A percentile compares a stretch with the other conserved stretches of the same genome.
These are phyloP conservation scores for Climacium dendroides DNA, from an alignment of 225 moss, liverwort and hornwort species.

Conservation along the genomic window DNA sequence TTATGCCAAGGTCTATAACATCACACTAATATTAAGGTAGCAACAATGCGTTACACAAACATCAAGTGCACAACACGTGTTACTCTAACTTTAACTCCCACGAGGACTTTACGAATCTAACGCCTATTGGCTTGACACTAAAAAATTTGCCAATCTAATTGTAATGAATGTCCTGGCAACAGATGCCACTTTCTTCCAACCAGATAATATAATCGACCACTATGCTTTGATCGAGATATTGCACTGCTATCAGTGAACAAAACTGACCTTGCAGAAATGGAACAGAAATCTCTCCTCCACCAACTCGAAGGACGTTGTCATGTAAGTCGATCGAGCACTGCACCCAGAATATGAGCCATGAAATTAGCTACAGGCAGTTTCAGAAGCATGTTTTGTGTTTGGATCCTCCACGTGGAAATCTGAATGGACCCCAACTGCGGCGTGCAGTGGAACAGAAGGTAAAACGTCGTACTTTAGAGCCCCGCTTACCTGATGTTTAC, in stretches of 20 bases:
- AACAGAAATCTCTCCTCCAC: slow-evolving; percentile 90
- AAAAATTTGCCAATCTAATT: background rate
- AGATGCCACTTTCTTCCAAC: background rate
- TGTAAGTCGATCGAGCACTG: slow-evolving; percentile 93
- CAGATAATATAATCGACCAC: background rate
- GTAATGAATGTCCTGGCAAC: background rate
- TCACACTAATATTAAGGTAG: background rate
- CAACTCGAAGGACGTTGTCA: slow-evolving; percentile 77
- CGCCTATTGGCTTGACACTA: background rate
- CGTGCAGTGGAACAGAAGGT: background rate
- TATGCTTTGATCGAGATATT: background rate
- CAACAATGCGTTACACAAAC: background rate
- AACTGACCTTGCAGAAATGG: slow-evolving; percentile 65
- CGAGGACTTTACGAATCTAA: background rate
- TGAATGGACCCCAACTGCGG: background rate
- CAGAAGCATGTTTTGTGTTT: background rate
- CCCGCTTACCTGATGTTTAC: slow-evolving; percentile 72
- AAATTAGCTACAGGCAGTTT: background rate
- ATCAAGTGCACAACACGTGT: background rate
- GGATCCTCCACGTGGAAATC: background rate
- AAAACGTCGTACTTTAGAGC: background rate
- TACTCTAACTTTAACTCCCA: background rate
- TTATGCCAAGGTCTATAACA: background rate
- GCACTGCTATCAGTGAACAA: background rate
- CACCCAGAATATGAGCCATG: background rate